Percentiles rank a stretch among this genome's conserved stretches.
phyloP scores from a whole-genome alignment of 768 basidiomycete species.

The Tricholomella constricta region DNA sequence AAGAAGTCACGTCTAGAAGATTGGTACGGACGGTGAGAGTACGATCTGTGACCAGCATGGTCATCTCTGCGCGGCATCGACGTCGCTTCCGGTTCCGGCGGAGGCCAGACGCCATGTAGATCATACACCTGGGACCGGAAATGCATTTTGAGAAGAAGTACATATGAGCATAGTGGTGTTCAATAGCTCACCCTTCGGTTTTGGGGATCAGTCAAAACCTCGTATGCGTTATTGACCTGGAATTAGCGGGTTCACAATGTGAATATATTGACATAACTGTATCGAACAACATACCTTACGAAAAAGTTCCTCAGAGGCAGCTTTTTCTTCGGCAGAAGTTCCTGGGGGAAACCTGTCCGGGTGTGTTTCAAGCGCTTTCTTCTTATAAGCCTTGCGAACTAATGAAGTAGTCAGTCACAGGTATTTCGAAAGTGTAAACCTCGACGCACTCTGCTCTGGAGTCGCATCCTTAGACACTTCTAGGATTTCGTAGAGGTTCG shows the following conservation, averaged over 20 bases:
- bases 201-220: constrained; percentile 63
- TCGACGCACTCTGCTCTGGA: constrained; percentile 62
- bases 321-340: constrained; percentile 59
- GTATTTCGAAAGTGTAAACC: neutral
- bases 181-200: constrained; percentile 51
- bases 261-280: neutral
- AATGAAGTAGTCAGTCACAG: neutral
- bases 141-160: neutral
- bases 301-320: constrained; percentile 58
- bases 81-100: constrained; percentile 41
- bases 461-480: constrained; percentile 55
- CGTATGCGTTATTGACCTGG: constrained; percentile 78
- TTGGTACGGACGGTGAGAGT: constrained; percentile 22
- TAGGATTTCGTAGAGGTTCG: constrained; percentile 66
- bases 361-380: constrained; percentile 70
- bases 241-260: neutral
- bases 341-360: constrained; percentile 68
- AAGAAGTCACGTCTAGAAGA: constrained; percentile 35
- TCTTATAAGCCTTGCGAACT: constrained; percentile 84
- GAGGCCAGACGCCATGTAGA: constrained; percentile 73
- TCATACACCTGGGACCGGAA: constrained; percentile 57
- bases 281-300: constrained; percentile 31
- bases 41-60: constrained; percentile 16
- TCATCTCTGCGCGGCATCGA: constrained; percentile 10
- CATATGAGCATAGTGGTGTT: neutral